These are phyloP conservation scores for Phytopythium aichiense DNA, from an alignment of 352 stramenopile genomes.

Conservation along the genomic window DNA sequence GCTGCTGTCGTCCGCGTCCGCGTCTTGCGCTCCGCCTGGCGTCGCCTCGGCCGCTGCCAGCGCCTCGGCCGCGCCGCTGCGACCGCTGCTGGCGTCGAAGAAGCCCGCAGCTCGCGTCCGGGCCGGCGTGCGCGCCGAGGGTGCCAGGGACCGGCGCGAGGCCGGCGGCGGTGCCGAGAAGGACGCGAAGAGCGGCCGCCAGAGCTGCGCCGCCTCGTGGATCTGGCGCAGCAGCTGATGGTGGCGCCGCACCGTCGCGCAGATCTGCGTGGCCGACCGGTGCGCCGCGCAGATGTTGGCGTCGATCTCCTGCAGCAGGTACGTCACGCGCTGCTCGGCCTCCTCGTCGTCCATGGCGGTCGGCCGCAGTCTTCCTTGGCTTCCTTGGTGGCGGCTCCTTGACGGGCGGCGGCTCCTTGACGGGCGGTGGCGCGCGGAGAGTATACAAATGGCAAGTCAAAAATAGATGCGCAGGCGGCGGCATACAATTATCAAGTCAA, in stretches of 20 bases:
- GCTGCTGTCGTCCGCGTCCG: constrained; percentile 17
- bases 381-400: too few species aligned
- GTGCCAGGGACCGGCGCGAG: constrained; percentile 29
- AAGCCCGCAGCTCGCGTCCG: constrained; percentile 4
- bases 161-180: constrained; percentile 49
- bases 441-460: constrained; percentile 2
- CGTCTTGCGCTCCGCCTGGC: too few species aligned
- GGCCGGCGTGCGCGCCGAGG: constrained; percentile 17
- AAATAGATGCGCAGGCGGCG: background rate
- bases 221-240: constrained; percentile 77
- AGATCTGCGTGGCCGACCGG: constrained; percentile 75
- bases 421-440: too few species aligned
- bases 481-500: background rate
- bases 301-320: constrained; percentile 83
- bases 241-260: constrained; percentile 55
- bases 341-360: constrained; percentile 50
- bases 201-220: constrained; percentile 68
- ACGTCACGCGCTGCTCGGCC: constrained; percentile 76
- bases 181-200: constrained; percentile 72
- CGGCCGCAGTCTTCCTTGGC: too few species aligned
- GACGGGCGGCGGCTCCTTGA: too few species aligned
- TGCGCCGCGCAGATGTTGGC: constrained; percentile 77
- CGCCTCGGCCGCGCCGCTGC: too few species aligned
- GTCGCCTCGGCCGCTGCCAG: too few species aligned
- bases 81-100: background rate